These are phyloP conservation scores for Balansia obtecta DNA, from an alignment of 2,329 filamentous ascomycete species.

Conservation along the genomic window DNA sequence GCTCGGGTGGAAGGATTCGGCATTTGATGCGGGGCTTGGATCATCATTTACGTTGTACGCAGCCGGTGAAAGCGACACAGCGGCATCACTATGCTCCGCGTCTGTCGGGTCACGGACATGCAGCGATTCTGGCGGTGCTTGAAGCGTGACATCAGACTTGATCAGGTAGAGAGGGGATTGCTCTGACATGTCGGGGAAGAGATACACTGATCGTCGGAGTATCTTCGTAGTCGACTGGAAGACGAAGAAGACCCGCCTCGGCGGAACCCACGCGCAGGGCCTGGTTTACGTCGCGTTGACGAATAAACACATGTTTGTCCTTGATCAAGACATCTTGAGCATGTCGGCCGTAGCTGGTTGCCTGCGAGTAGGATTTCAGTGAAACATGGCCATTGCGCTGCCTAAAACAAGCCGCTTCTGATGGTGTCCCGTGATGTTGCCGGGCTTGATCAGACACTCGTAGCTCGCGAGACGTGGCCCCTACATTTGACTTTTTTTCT, in stretches of 20 bases:
- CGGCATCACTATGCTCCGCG: background rate
- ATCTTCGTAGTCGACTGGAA: background rate
- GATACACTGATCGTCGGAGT: background rate
- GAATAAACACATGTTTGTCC: conserved; percentile 7
- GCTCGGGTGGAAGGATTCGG: background rate
- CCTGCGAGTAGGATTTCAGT: conserved; percentile 1
- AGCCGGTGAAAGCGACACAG: background rate
- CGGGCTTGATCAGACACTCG: too few species aligned
- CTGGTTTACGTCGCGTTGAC: conserved; percentile 7
- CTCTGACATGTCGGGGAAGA: background rate
- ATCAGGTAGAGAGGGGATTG: background rate
- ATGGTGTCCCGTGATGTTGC: background rate
- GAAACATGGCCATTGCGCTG: background rate
- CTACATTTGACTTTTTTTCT: conserved; percentile 9
- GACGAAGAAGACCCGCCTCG: background rate
- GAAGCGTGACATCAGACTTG: background rate
- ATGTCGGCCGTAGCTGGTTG: conserved; percentile 6
- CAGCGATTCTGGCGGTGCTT: background rate
- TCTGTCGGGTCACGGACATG: background rate
- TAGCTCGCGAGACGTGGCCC: too few species aligned
- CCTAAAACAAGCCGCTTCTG: background rate
- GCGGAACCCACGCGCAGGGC: conserved; percentile 3
- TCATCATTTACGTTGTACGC: background rate
- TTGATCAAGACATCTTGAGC: conserved; percentile 6
- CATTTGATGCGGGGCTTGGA: background rate